Evolutionary conservation across 805 yeast species (phyloP).

Genomic region (Wickerhamomyces mucosus): DNA sequence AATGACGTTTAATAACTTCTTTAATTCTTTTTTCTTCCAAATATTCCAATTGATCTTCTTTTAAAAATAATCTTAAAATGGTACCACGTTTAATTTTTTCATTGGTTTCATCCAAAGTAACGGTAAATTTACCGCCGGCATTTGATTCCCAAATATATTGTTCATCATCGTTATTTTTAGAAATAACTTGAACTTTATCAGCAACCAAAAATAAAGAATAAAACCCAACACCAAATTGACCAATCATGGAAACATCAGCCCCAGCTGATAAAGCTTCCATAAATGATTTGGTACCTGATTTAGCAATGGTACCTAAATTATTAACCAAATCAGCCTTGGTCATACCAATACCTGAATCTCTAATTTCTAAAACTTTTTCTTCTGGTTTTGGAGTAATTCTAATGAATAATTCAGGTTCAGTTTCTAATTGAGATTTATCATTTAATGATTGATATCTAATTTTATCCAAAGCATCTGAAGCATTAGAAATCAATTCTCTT

Average conservation of each 20-base stretch:
- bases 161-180: conserved; percentile 98
- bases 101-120: conserved; percentile 79
- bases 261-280: conserved; percentile 99
- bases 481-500: conserved; percentile 97
- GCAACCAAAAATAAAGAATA: conserved; percentile 98
- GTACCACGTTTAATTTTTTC: conserved; percentile 94
- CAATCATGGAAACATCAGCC: conserved; percentile 99
- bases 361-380: conserved; percentile 85
- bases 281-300: conserved; percentile 98
- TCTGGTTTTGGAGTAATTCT: conserved; percentile 97
- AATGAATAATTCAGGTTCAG: conserved; percentile 94
- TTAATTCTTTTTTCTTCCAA: conserved; percentile 99
- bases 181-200: conserved; percentile 95
- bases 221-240: conserved; percentile 99
- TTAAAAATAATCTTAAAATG: conserved; percentile 86
- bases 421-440: conserved; percentile 84
- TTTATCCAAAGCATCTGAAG: conserved; percentile 98
- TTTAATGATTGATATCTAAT: conserved; percentile 94
- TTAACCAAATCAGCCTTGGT: conserved; percentile 98
- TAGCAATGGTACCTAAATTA: conserved; percentile 99
- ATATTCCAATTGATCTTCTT: conserved; percentile 98
- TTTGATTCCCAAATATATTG: conserved; percentile 99
- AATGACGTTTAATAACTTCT: conserved; percentile 98
- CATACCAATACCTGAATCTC: conserved; percentile 99
- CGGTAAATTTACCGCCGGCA: conserved; percentile 99